These are phyloP conservation scores for Cryptosporidium parvum DNA, from an alignment of 169 alveolate species.

Conservation along the genomic window DNA sequence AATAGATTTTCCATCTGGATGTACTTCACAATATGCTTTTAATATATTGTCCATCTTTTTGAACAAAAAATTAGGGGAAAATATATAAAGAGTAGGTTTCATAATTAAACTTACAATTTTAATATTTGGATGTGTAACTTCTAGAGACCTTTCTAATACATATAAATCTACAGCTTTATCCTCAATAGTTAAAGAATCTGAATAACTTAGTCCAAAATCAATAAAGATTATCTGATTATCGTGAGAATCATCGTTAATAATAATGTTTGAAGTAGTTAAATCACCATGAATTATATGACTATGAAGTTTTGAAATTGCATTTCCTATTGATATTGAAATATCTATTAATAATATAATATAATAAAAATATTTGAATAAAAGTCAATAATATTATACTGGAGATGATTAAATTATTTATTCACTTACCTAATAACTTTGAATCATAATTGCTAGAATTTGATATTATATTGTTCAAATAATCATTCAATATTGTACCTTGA, in stretches of 20 bases:
- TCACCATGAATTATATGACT: conserved; percentile 59
- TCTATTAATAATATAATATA: conserved; percentile 4
- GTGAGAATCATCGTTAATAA: background rate
- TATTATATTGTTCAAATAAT: background rate
- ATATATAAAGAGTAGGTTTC: background rate
- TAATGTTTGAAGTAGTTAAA: conserved; percentile 58
- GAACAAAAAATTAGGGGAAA: background rate
- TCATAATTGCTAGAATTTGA: background rate
- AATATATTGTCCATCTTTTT: conserved; percentile 36
- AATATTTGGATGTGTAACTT: conserved; percentile 65
- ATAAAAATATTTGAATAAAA: background rate
- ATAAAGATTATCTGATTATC: conserved; percentile 28
- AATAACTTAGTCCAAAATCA: conserved; percentile 69
- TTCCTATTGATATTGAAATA: conserved; percentile 24
- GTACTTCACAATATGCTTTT: conserved; percentile 8
- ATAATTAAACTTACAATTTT: conserved; percentile 11
- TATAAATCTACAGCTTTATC: conserved; percentile 71
- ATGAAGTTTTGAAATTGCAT: conserved; percentile 39
- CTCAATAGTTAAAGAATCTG: conserved; percentile 55
- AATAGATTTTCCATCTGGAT: conserved; percentile 29
- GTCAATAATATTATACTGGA: background rate
- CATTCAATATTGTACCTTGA: conserved; percentile 26
- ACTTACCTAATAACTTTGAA: background rate
- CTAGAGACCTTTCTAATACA: conserved; percentile 64
- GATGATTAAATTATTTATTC: background rate